Conservation (phyloP, 371 early-diverging fungal genomes). For the Circinella umbellata region DNA sequence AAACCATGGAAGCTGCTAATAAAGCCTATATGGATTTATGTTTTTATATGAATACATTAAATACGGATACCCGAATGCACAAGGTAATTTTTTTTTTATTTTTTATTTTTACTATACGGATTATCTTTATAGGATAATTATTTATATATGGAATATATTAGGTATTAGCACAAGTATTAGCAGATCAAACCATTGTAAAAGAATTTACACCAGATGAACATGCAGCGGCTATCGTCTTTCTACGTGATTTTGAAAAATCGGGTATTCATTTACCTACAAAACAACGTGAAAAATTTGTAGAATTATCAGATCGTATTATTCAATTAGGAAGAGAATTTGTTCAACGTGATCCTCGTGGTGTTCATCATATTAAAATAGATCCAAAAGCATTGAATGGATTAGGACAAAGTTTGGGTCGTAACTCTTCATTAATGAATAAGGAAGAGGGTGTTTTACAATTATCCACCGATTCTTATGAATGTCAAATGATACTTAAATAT, state of each 20-base stretch:
- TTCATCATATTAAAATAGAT: constrained; percentile 32
- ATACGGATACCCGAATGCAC: constrained; percentile 88
- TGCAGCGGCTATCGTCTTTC: constrained; percentile 81
- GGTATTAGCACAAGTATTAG: constrained; percentile 70
- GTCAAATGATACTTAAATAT: constrained; percentile 67
- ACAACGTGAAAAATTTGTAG: constrained; percentile 77
- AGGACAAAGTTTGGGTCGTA: constrained; percentile 18
- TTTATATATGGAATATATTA: constrained; percentile 18
- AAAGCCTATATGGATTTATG: constrained; percentile 76
- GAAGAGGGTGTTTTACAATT: constrained; percentile 41
- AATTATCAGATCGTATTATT: constrained; percentile 82
- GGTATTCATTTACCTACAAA: constrained; percentile 85
- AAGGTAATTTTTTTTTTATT: constrained; percentile 51
- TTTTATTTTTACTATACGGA: no score
- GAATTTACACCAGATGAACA: constrained; percentile 72
- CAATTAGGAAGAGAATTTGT: constrained; percentile 79
- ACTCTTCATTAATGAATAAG: constrained; percentile 17
- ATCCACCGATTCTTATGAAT: constrained; percentile 58
- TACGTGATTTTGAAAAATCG: constrained; percentile 92
- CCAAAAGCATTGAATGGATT: constrained; percentile 29
- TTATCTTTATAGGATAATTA: not conserved
- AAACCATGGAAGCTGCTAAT: constrained; percentile 79
- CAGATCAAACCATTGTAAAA: constrained; percentile 56
- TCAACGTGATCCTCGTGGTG: constrained; percentile 51
- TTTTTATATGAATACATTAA: constrained; percentile 89